Base-by-base conservation (phyloP, 371 early-diverging fungal genomes). In the Mucor lusitanicus region DNA sequence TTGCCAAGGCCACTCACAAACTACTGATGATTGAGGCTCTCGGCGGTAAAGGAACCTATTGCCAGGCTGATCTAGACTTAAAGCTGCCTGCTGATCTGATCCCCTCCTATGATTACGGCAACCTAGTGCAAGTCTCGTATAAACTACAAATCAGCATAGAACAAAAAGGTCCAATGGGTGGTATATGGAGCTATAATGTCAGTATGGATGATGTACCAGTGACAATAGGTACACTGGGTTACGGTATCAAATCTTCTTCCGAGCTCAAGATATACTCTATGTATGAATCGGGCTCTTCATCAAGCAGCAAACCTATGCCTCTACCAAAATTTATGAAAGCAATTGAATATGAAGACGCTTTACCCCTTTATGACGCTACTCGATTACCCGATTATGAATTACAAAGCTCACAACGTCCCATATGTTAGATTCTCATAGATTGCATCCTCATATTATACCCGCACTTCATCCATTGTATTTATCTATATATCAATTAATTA, bases 381-480 rank as follows among this genome's bases (percentile, higher is more conserved):
- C 85, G 73, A 88, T 71, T 54, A 89, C 94, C 74, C 65, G 64
- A 77, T 85, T 94, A 80, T 90, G 92, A 69, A 48, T 46, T 9
- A 19, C 9, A 2, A 46, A 46, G 19, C 7, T 19, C 46, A 46
- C 46, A 37, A 39, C 87, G 7, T 8, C 21, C n/a, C 35, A 37
- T 53, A 39, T 63, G n/a, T 17, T 53, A 63, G 46, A 46, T 46
- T 3, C 11, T 7, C 6, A 2, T 46, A 21, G n/a, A 46, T 21
- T n/a, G 7, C 23, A 11, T 46, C 8, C 9, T 21, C 3, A 46
- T 21, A 46, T n/a, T 46, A 46, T 46, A 46, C 46, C 46, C 44
- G 3, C 1, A 46, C 21, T 8, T 46, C 23, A 21, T 9, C 8
- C 21, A 46, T 46, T 46, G 46, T 19, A 46, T 46, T 46, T 46